These are phyloP conservation scores for Cryptococcus wingfieldii DNA, from an alignment of 1,284 basidiomycete species.

Conservation along the genomic window DNA sequence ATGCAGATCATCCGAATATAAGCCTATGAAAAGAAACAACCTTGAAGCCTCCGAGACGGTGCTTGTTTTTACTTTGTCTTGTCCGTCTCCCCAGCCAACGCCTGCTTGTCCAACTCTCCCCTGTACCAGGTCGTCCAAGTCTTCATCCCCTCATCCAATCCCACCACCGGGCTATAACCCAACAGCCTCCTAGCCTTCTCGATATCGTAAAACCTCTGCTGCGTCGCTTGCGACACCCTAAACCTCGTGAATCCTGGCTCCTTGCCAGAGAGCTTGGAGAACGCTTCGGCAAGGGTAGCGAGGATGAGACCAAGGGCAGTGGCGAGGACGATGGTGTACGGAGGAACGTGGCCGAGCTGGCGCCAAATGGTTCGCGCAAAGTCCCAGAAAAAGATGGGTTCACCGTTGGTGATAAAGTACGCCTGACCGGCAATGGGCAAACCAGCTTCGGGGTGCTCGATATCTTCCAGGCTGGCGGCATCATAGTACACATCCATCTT, in stretches of 20 bases:
- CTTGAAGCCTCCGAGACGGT: not conserved
- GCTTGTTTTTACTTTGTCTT: constrained; percentile 33
- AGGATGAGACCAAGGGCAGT: constrained; percentile 64
- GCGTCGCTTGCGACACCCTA: constrained; percentile 67
- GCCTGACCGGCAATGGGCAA: constrained; percentile 84
- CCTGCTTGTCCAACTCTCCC: constrained; percentile 36
- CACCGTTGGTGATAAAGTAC: constrained; percentile 97
- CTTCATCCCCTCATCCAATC: constrained; percentile 81
- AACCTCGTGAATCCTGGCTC: constrained; percentile 87
- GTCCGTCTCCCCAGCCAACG: constrained; percentile 15
- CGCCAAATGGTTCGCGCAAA: constrained; percentile 82
- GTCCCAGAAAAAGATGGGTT: constrained; percentile 96
- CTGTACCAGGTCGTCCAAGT: constrained; percentile 49
- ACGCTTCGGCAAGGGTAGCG: constrained; percentile 69
- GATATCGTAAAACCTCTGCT: constrained; percentile 82
- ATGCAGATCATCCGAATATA: too few relatives aligned
- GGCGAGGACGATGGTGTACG: constrained; percentile 59
- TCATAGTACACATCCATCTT: constrained; percentile 55
- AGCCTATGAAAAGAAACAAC: too few relatives aligned
- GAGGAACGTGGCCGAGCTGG: constrained; percentile 62
- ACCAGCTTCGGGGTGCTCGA: constrained; percentile 40
- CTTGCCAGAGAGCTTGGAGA: constrained; percentile 69
- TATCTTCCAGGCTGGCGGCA: constrained; percentile 35
- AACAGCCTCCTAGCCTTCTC: constrained; percentile 89
- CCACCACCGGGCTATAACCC: constrained; percentile 87